Evolutionary conservation across 2,329 filamentous ascomycete species (phyloP), one percentile per base, ranked within the genome.

Genomic region (Penicillium sp.): DNA sequence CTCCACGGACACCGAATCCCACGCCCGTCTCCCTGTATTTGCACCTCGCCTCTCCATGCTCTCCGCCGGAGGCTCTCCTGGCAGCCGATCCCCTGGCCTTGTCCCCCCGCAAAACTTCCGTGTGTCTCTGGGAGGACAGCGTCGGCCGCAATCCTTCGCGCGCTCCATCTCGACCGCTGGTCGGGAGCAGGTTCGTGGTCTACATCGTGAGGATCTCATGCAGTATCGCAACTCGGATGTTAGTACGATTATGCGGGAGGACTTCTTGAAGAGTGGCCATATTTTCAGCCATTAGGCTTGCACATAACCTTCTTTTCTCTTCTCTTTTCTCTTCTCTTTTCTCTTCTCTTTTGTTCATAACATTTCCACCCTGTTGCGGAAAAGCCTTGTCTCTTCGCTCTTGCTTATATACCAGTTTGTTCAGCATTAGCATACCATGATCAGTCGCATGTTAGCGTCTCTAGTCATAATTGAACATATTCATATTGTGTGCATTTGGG

Each of bases 221-320:
- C 75, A 69, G 55, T 78, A 78, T 61, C 75, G 75, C 42, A 77
- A 77, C 56, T 76, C 75, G n/a, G 76, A 78, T 62, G 67, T 78
- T 19, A 77, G 74, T 60, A 59, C 68, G 15, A 73, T 74, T 44
- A 72, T 76, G 72, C 65, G 72, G 28, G 75, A 77, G 7, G 75
- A 75, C 33, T 76, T 78, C 33, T 45, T 75, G 5, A 67, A 71
- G 30, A 72, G 73, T 28, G 71, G 67, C 50, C 65, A 72, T 12
- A 47, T 65, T 26, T 66, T 59, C 38, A 62, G 56, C 58, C 62
- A 59, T 15, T 66, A 54, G 50, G 30, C 17, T 49, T 60, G 35
- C 44, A 37, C 28, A 45, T 59, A 55, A 6, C 10, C 24, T 3
- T 38, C 22, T 24, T 13, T 35, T 45, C 35, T 10, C 13, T 4